phyloP scores from a whole-genome alignment of 768 basidiomycete genomes.

The Punctularia strigosozonata region DNA sequence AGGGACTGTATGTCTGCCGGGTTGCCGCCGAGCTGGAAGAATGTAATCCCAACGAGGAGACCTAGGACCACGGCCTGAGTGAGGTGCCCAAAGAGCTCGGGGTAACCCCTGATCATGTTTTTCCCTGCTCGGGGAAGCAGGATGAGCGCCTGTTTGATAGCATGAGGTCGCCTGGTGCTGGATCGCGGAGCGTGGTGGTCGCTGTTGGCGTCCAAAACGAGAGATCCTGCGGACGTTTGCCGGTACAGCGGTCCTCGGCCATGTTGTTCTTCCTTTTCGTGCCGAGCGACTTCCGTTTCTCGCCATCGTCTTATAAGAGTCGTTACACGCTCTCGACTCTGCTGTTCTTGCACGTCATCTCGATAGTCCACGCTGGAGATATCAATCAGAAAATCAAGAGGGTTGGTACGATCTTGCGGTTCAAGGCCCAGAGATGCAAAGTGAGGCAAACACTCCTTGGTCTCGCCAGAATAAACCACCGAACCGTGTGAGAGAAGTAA shows the following conservation, averaged over 20 bases:
- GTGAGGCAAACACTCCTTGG: conserved; percentile 20
- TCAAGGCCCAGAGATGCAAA: conserved; percentile 22
- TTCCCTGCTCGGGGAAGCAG: conserved; percentile 9
- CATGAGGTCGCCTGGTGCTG: conserved; percentile 6
- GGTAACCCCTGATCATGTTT: conserved; percentile 14
- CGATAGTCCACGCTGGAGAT: conserved; percentile 27
- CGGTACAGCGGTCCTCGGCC: too few species aligned
- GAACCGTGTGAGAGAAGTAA: conserved; percentile 29
- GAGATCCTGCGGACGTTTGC: too few species aligned
- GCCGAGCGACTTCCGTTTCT: conserved; percentile 3
- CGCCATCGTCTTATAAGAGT: conserved; percentile 24
- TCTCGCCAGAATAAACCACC: conserved; percentile 27
- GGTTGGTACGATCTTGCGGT: conserved; percentile 25
- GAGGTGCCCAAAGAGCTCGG: conserved; percentile 13
- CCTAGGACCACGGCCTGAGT: conserved; percentile 12
- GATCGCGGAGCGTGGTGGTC: not conserved
- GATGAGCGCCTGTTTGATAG: conserved; percentile 10
- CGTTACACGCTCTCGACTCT: conserved; percentile 20
- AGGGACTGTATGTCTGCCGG: conserved; percentile 15
- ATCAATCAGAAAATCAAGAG: conserved; percentile 32
- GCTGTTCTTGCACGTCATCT: conserved; percentile 22
- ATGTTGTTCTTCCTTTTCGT: too few species aligned
- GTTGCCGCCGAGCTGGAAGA: conserved; percentile 21
- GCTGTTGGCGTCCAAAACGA: not conserved
- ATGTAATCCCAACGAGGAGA: conserved; percentile 21